Percentiles rank a stretch among this genome's conserved stretches.
Evolutionary conservation across 2,329 filamentous ascomycete species (phyloP).

Genomic region (Bimuria novae-zelandiae): DNA sequence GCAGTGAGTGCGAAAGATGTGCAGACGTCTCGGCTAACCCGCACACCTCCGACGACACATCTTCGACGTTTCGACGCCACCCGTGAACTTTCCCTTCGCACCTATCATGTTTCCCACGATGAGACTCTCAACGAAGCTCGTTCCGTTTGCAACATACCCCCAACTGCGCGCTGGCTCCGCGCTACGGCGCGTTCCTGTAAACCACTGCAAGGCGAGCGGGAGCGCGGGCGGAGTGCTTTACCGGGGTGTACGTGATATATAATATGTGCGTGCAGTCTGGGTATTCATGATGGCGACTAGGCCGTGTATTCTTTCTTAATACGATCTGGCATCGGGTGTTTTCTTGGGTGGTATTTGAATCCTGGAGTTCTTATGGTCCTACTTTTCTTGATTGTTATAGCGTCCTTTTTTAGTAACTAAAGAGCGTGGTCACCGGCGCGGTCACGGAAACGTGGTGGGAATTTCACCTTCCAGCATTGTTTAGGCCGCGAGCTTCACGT

Average conservation of each 20-base stretch:
- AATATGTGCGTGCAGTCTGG: background rate
- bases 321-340: too few relatives aligned
- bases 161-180: too few relatives aligned
- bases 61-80: background rate
- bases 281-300: too few relatives aligned
- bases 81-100: background rate
- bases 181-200: slow-evolving; percentile 3
- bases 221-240: background rate
- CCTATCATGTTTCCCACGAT: background rate
- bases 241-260: slow-evolving; percentile 1
- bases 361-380: background rate
- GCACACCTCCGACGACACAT: background rate
- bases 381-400: background rate
- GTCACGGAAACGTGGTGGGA: background rate
- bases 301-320: too few relatives aligned
- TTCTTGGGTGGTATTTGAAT: background rate
- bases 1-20: background rate
- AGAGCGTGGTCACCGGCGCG: background rate
- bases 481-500: background rate
- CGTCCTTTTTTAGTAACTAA: background rate
- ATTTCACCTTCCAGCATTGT: background rate
- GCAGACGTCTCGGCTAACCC: background rate
- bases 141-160: slow-evolving; percentile 2
- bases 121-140: background rate
- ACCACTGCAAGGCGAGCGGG: background rate